A percentile compares a stretch with the other conserved stretches of the same genome.
Evolutionary conservation across 768 basidiomycete species (phyloP).

Genomic region (Russula virescens): DNA sequence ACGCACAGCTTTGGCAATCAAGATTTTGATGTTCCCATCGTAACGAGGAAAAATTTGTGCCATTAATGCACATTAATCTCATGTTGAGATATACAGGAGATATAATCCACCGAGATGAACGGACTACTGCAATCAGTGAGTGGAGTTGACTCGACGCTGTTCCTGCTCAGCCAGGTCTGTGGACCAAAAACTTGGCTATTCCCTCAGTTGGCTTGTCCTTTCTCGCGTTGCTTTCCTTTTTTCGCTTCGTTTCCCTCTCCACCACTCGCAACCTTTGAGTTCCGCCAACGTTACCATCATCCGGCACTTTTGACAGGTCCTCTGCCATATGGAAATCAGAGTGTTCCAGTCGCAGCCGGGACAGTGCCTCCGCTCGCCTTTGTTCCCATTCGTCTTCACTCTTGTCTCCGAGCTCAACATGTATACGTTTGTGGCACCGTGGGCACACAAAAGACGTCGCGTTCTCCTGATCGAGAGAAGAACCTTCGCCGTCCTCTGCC

Average conservation of each 20-base stretch:
- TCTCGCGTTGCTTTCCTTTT: constrained; percentile 28
- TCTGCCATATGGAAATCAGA: constrained; percentile 87
- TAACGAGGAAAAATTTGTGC: not conserved
- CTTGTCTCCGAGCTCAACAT: constrained; percentile 25
- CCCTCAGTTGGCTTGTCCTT: constrained; percentile 29
- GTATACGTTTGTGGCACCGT: constrained; percentile 5
- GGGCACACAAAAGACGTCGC: constrained; percentile 7
- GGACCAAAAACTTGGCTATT: constrained; percentile 45
- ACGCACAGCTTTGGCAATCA: not conserved
- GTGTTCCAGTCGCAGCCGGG: constrained; percentile 59
- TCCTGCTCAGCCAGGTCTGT: constrained; percentile 21
- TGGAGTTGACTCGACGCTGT: no score
- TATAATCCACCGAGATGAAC: no score
- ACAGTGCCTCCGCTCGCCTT: constrained; percentile 32
- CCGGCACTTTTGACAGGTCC: constrained; percentile 52
- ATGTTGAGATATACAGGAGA: no score
- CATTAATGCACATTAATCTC: no score
- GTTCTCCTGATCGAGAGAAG: not conserved
- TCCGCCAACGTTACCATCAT: constrained; percentile 23
- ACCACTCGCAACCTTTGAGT: constrained; percentile 16
- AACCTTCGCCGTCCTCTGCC: constrained; percentile 16
- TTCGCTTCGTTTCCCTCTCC: constrained; percentile 26
- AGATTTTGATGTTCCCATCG: not conserved
- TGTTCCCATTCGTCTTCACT: constrained; percentile 29
- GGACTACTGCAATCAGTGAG: no score